Evolutionary conservation across 441 rosid genomes (phyloP).

Genomic region (Gossypium davidsonii): DNA sequence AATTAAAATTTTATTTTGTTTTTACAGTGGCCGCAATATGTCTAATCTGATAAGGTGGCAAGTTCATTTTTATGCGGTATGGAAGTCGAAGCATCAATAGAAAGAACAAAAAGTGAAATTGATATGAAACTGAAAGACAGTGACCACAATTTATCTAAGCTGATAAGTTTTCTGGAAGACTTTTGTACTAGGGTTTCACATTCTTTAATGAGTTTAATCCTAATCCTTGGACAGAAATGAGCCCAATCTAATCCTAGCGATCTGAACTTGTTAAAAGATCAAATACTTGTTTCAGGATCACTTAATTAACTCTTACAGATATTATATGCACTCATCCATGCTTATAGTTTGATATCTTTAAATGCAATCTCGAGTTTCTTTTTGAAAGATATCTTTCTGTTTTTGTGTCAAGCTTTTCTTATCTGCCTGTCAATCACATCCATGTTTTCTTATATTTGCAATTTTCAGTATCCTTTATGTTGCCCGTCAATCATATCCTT

Average conservation of each 20-base stretch:
- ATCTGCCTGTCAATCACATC: neutral
- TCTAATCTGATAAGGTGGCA: neutral
- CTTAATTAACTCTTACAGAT: neutral
- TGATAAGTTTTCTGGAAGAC: neutral
- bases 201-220: neutral
- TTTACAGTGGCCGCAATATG: neutral
- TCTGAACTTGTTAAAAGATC: neutral
- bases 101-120: neutral
- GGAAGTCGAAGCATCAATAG: neutral
- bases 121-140: neutral
- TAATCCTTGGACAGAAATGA: neutral
- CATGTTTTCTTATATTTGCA: neutral
- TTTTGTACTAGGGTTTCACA: neutral
- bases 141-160: neutral
- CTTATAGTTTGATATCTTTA: neutral
- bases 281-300: neutral
- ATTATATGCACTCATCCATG: neutral
- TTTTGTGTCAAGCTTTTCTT: neutral
- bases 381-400: neutral
- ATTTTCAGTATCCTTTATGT: neutral
- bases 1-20: neutral
- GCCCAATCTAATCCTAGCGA: neutral
- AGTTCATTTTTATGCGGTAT: neutral
- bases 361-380: neutral
- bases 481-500: neutral